Percentiles rank a stretch among this genome's conserved stretches.
Conservation (phyloP, 257 asterid genomes). For the Salvia splendens region DNA sequence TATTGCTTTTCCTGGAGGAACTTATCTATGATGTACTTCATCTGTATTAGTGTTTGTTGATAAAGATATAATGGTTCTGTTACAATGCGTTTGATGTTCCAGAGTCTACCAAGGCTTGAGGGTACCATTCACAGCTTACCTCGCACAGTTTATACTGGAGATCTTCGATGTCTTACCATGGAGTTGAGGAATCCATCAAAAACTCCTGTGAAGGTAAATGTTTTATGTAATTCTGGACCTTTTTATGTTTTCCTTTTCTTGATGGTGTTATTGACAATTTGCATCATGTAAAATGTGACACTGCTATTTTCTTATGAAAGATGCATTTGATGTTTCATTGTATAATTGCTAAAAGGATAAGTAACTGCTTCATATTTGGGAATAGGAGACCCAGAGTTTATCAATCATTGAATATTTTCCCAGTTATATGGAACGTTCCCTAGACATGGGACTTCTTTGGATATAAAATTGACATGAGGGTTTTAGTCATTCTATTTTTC, state of each 20-base stretch:
- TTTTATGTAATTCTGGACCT: slow-evolving; percentile 12
- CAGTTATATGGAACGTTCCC: not conserved
- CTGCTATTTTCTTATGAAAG: slow-evolving; percentile 2
- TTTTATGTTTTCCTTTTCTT: not conserved
- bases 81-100: slow-evolving; percentile 42
- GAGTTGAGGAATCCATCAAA: slow-evolving; percentile 82
- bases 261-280: not conserved
- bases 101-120: slow-evolving; percentile 92
- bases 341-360: not conserved
- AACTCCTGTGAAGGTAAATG: slow-evolving; percentile 72
- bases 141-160: slow-evolving; percentile 73
- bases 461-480: not conserved
- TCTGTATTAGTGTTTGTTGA: slow-evolving; percentile 21
- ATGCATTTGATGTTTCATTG: not conserved
- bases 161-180: slow-evolving; percentile 68
- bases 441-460: not conserved
- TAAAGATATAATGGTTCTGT: slow-evolving; percentile 24
- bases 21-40: slow-evolving; percentile 5
- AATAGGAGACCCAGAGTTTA: not conserved
- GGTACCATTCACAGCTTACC: slow-evolving; percentile 69
- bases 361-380: not conserved
- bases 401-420: not conserved
- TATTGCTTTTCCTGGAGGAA: slow-evolving; percentile 25
- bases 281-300: slow-evolving; percentile 19
- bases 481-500: too few relatives aligned